Conservation (phyloP, 2,329 filamentous ascomycete genomes). For the Colletotrichum limetticola region DNA sequence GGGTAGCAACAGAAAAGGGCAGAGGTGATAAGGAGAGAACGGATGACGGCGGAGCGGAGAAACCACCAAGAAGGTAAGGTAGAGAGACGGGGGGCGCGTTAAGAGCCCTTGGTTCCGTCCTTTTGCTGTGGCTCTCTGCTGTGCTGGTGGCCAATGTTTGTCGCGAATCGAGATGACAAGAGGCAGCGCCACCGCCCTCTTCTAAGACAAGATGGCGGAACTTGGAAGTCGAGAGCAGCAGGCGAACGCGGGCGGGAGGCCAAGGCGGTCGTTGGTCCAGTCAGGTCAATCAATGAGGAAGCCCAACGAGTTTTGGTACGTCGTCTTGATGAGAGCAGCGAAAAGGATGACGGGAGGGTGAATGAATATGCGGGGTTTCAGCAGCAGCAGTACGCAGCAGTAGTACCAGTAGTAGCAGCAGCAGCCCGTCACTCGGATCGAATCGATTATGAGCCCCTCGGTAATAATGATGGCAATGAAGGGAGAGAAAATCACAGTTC, state of each 20-base stretch:
- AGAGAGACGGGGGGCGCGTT: constrained; percentile 10
- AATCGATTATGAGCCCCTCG: not conserved
- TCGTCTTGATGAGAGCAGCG: constrained; percentile 11
- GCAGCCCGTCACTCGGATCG: constrained; percentile 8
- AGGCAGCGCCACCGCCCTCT: constrained; percentile 23
- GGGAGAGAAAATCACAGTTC: not conserved
- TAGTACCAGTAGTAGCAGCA: not conserved
- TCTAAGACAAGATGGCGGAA: constrained; percentile 26
- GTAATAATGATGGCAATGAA: not conserved
- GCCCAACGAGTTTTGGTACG: not conserved
- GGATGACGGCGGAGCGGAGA: constrained; percentile 28
- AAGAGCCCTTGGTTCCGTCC: not conserved
- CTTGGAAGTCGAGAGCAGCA: constrained; percentile 8
- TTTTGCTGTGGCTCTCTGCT: not conserved
- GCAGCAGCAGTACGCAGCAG: not conserved
- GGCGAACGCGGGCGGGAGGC: not conserved
- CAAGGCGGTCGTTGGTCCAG: constrained; percentile 1
- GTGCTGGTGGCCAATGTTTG: constrained; percentile 14
- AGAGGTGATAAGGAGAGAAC: constrained; percentile 24
- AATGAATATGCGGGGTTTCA: constrained; percentile 24
- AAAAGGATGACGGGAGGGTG: constrained; percentile 1
- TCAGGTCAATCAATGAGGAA: not conserved
- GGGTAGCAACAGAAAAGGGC: not conserved
- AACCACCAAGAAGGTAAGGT: not conserved
- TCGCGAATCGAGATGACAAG: constrained; percentile 29